Base-by-base conservation (phyloP, 768 basidiomycete species). In the Lentinula sp. region DNA sequence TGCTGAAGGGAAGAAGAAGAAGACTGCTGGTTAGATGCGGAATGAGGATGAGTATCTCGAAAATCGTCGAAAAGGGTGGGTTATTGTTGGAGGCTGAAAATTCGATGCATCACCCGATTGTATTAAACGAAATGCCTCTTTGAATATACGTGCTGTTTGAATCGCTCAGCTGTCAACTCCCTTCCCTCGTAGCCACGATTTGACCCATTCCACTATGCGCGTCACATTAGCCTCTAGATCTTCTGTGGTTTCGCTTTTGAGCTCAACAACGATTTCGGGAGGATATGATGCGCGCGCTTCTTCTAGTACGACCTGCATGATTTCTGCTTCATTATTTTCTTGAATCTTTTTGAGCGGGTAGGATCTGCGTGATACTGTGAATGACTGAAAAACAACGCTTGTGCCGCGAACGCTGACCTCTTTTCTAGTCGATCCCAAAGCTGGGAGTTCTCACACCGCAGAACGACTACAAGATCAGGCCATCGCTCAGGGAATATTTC, bases 291-390 rank as follows among this genome's bases (percentile, higher is more conserved):
- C 85, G 48, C 85, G 80, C 3, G 96, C 95, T 72, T 99, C 97
- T 36, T 92, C 88, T 10, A 90, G 76, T 41, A 97, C 87, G 55
- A 95, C 86, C 68, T 91, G 81, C 95, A 98, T 97, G 69, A 99
- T 98, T 76, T 99, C 97, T 12, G 95, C 95, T 68, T 95, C 90
- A 72, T 98, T 95, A 73, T 99, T 99, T 74, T 99, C 97, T 71
- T 95, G 91, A 4, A 99, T 93, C 75, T 99, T 99, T 71, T 92
- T 92, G 53, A 95, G 72, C 0, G 90, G 77, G 70, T 98, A 98
- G 8, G 84, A 82, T 63, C 95, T 72, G 56, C 51, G 18, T 45
- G 39, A 41, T 45, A 8, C 55, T 58, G 57, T 59, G 23, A 50
- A 55, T 20, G 18, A 23, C 37, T 60, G n/a, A 36, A 50, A 45